Evolutionary conservation across 257 asterid genomes (phyloP).

Genomic region (Lycium barbarum): DNA sequence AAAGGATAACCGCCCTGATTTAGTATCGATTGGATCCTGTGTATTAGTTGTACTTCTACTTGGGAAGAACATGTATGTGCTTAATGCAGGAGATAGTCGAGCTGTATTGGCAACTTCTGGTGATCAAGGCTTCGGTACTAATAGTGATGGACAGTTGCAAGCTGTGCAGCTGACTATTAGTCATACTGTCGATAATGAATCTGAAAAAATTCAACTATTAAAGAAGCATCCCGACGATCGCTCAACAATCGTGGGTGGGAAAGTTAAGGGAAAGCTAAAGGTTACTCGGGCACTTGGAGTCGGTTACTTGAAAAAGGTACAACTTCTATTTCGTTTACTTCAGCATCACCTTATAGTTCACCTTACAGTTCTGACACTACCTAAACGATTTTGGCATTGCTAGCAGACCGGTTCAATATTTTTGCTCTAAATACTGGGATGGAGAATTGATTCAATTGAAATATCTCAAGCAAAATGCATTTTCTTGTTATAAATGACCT

Average conservation of each 20-base stretch:
- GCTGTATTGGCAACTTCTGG: constrained; percentile 87
- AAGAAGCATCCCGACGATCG: constrained; percentile 86
- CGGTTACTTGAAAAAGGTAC: constrained; percentile 95
- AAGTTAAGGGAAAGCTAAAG: constrained; percentile 86
- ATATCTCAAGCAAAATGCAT: background rate
- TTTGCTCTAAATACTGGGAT: background rate
- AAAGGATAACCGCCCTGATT: constrained; percentile 98
- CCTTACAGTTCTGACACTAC: background rate
- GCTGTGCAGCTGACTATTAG: constrained; percentile 83
- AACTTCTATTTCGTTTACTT: constrained; percentile 12
- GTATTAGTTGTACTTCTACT: constrained; percentile 73
- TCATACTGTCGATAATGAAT: constrained; percentile 84
- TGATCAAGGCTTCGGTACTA: constrained; percentile 33
- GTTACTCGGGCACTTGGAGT: constrained; percentile 98
- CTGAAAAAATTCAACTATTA: constrained; percentile 67
- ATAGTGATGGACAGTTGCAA: constrained; percentile 39
- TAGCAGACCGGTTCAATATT: background rate
- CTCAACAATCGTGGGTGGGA: constrained; percentile 58
- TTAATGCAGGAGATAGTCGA: constrained; percentile 91
- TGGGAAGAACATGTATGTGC: constrained; percentile 80
- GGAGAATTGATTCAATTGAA: background rate
- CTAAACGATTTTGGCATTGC: background rate
- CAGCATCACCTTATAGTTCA: background rate
- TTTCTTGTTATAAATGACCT: background rate
- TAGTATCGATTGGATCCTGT: constrained; percentile 91